Evolutionary conservation across 495 filamentous ascomycete species (phyloP).

Genomic region (Neurospora sp.): DNA sequence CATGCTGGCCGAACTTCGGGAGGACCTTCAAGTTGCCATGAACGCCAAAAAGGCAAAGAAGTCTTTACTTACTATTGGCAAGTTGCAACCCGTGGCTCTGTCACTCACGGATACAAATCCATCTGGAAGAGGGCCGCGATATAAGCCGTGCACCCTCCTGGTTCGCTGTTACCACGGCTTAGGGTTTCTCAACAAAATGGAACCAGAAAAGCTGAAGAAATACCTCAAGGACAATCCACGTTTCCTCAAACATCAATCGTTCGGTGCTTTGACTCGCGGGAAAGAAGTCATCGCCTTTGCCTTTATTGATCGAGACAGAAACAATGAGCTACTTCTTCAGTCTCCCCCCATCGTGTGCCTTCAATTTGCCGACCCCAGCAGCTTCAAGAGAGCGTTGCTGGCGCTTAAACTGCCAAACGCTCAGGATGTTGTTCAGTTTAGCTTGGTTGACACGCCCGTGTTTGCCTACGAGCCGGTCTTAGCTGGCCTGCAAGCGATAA

Average conservation of each 20-base stretch:
- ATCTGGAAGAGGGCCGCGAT: slow-evolving; percentile 6
- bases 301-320: slow-evolving; percentile 43
- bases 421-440: slow-evolving; percentile 28
- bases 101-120: not conserved
- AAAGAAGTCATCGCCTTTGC: slow-evolving; percentile 51
- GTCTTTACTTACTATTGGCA: not conserved
- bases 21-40: slow-evolving; percentile 42
- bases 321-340: slow-evolving; percentile 27
- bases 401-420: slow-evolving; percentile 34
- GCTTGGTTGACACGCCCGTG: slow-evolving; percentile 52
- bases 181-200: slow-evolving; percentile 24
- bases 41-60: slow-evolving; percentile 34
- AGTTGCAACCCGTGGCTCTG: slow-evolving; percentile 10
- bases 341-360: slow-evolving; percentile 42
- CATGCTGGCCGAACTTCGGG: slow-evolving; percentile 55
- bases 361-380: slow-evolving; percentile 35
- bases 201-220: slow-evolving; percentile 27
- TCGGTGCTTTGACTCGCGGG: slow-evolving; percentile 47
- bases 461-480: slow-evolving; percentile 70
- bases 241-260: slow-evolving; percentile 48
- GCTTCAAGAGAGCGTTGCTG: slow-evolving; percentile 23
- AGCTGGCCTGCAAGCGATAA: slow-evolving; percentile 44
- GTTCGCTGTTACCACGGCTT: slow-evolving; percentile 38
- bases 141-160: slow-evolving; percentile 33
- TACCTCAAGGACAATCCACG: slow-evolving; percentile 37